A percentile compares a stretch with the other conserved stretches of the same genome.
Evolutionary conservation across 148 eudicot genomes (phyloP).

Genomic region (Limonium bicolor): DNA sequence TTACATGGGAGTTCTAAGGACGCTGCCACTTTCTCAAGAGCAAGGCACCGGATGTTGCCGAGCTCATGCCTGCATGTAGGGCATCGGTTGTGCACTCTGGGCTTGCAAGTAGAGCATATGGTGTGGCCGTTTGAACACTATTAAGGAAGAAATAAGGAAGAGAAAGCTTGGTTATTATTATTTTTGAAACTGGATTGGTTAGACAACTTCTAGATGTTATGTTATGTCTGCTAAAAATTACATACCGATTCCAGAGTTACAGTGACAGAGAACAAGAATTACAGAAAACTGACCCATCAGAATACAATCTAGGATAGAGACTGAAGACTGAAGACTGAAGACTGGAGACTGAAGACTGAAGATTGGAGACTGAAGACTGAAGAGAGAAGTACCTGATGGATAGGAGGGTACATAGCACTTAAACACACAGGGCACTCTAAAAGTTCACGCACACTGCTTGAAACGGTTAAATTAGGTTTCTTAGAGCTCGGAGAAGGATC

Average conservation of each 20-base stretch:
- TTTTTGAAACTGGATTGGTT: no score
- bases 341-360: no score
- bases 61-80: conserved; percentile 98
- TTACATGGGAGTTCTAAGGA: conserved; percentile 87
- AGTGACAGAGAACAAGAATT: no score
- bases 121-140: conserved; percentile 97
- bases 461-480: conserved; percentile 52
- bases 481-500: conserved; percentile 39
- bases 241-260: no score
- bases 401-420: conserved; percentile 97
- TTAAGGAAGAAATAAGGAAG: no score
- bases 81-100: conserved; percentile 89
- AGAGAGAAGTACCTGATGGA: conserved; percentile 64
- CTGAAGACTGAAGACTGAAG: no score
- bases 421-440: conserved; percentile 91
- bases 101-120: conserved; percentile 77
- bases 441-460: conserved; percentile 76
- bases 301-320: no score
- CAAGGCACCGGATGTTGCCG: conserved; percentile 87
- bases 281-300: no score
- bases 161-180: no score
- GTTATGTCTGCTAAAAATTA: no score
- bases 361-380: no score
- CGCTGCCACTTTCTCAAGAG: conserved; percentile 85
- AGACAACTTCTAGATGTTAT: no score